Evolutionary conservation across 2,329 filamentous ascomycete genomes (phyloP).

Genomic region (Coniochaeta ligniaria): DNA sequence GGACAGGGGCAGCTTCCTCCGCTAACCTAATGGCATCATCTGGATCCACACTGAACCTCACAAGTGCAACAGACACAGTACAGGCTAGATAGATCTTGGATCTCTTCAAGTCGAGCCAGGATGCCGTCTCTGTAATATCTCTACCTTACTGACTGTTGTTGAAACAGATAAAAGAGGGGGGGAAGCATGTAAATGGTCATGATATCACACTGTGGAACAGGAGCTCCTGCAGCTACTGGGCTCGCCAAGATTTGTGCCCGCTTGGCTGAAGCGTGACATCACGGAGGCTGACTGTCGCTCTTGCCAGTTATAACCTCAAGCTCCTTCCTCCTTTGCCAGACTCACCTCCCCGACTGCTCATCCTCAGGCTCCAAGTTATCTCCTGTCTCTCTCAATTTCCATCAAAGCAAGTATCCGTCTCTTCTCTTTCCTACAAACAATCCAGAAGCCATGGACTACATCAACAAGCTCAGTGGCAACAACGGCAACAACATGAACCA

Average conservation of each 20-base stretch:
- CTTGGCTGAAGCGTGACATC: not conserved
- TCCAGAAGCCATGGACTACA: slow-evolving; percentile 39
- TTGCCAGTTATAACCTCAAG: not conserved
- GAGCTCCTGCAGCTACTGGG: not conserved
- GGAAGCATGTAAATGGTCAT: not conserved
- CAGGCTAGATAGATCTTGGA: not conserved
- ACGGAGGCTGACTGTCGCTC: not conserved
- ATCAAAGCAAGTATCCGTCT: no score
- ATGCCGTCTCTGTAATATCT: not conserved
- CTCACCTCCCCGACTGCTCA: not conserved
- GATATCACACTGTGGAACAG: not conserved
- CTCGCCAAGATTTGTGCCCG: not conserved
- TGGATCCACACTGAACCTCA: not conserved
- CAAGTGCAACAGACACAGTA: not conserved
- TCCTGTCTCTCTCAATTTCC: not conserved
- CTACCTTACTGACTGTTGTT: not conserved
- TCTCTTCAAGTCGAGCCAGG: not conserved
- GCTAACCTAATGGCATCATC: not conserved
- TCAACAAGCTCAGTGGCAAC: slow-evolving; percentile 42
- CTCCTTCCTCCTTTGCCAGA: not conserved
- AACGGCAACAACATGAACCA: slow-evolving; percentile 14
- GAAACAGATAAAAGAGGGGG: not conserved
- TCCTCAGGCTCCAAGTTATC: not conserved
- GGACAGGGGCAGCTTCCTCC: not conserved
- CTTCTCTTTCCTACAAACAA: not conserved